Conservation (phyloP, 2,329 filamentous ascomycete species). For the Sclerotinia nivalis region DNA sequence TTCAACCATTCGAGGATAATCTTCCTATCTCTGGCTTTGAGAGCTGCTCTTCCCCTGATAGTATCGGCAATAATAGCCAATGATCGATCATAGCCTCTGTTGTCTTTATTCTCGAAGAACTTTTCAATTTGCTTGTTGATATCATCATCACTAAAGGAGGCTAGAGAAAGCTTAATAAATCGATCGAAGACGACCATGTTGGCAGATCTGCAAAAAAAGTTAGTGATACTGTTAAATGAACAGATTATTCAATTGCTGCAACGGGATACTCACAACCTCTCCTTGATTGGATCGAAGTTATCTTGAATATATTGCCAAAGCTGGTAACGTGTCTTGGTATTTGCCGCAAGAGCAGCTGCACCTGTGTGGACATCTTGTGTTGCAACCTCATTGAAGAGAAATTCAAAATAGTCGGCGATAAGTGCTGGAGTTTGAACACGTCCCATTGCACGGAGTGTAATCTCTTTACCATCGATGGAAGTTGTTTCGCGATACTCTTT, state of each 20-base stretch:
- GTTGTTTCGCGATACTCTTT: constrained; percentile 81
- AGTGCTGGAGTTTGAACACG: constrained; percentile 65
- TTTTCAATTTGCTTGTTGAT: constrained; percentile 72
- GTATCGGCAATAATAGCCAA: constrained; percentile 84
- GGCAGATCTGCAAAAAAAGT: constrained; percentile 45
- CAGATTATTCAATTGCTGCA: background rate
- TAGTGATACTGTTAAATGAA: background rate
- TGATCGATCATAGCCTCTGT: constrained; percentile 80
- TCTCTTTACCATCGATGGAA: constrained; percentile 88
- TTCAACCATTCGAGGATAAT: constrained; percentile 78
- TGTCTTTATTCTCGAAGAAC: constrained; percentile 89
- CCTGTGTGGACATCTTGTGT: constrained; percentile 86
- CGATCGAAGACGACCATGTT: constrained; percentile 90
- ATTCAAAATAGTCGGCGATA: constrained; percentile 65
- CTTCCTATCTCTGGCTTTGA: constrained; percentile 73
- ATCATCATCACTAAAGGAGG: constrained; percentile 72
- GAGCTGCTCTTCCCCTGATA: constrained; percentile 79
- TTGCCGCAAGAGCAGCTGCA: constrained; percentile 69
- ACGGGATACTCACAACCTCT: constrained; percentile 55
- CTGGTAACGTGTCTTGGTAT: constrained; percentile 68
- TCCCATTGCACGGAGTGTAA: constrained; percentile 75
- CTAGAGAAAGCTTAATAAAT: constrained; percentile 76
- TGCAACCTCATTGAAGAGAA: constrained; percentile 83
- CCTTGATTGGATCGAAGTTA: constrained; percentile 74
- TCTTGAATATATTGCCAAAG: constrained; percentile 86